Evolutionary conservation across 805 yeast genomes (phyloP).

Genomic region (Starmera pachycereana): DNA sequence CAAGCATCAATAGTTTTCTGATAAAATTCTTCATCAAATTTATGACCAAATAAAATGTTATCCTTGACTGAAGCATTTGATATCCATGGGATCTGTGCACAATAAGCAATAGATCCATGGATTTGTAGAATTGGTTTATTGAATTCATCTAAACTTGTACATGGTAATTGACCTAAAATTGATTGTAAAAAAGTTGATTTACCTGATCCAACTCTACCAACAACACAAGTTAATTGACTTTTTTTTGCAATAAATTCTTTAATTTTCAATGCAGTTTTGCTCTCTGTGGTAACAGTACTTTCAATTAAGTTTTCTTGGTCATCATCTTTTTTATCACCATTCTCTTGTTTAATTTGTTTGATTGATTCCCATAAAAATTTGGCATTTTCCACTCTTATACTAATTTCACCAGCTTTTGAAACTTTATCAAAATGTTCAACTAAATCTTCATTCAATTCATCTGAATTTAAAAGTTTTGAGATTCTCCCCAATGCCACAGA

Average conservation of each 20-base stretch:
- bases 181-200: conserved; percentile 49
- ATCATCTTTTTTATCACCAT: conserved; percentile 20
- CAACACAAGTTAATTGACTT: conserved; percentile 47
- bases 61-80: conserved; percentile 40
- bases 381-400: conserved; percentile 37
- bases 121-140: conserved; percentile 12
- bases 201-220: conserved; percentile 63
- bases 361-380: conserved; percentile 41
- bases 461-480: conserved; percentile 34
- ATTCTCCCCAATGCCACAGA: conserved; percentile 49
- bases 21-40: conserved; percentile 31
- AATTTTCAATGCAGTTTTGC: conserved; percentile 36
- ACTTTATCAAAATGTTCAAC: conserved; percentile 19
- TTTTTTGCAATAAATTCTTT: conserved; percentile 36
- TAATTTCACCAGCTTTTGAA: conserved; percentile 9
- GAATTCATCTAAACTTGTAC: conserved; percentile 21
- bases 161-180: conserved; percentile 43
- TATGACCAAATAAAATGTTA: conserved; percentile 41
- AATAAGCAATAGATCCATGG: conserved; percentile 44
- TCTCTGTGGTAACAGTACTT: conserved; percentile 34
- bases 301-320: conserved; percentile 10
- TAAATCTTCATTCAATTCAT: conserved; percentile 31
- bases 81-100: conserved; percentile 51
- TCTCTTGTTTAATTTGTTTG: conserved; percentile 6
- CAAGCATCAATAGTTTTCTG: conserved; percentile 36